Percentiles rank a stretch among this genome's conserved stretches.
Evolutionary conservation across 345 rosid species (phyloP).

Genomic region (Eutrema heterophyllum): DNA sequence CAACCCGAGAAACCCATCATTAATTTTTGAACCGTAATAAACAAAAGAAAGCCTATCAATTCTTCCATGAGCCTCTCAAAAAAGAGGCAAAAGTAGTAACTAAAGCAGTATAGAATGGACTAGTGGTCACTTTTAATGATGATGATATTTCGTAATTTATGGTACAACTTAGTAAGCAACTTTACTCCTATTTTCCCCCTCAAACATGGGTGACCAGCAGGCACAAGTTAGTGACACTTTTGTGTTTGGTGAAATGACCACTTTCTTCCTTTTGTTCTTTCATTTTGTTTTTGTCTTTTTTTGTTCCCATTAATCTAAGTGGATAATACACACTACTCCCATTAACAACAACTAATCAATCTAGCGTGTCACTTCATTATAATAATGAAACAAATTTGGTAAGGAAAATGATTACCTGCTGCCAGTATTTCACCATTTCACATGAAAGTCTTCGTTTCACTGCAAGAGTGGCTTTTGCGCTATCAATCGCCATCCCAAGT

Average conservation of each 20-base stretch:
- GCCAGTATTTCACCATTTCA: slow-evolving; percentile 99
- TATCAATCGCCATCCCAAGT: slow-evolving; percentile 98
- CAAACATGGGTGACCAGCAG: slow-evolving; percentile 21
- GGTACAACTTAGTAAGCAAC: not conserved
- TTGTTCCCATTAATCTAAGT: slow-evolving; percentile 2
- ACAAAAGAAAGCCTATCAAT: not conserved
- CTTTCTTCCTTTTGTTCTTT: not conserved
- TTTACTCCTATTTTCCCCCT: not conserved
- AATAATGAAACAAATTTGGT: not conserved
- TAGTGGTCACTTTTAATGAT: not conserved
- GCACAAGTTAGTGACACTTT: slow-evolving; percentile 23
- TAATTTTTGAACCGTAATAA: not conserved
- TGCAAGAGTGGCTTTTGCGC: slow-evolving; percentile 96
- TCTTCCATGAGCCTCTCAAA: not conserved
- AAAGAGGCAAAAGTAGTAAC: not conserved
- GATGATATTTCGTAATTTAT: not conserved
- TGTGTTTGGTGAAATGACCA: slow-evolving; percentile 14
- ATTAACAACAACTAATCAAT: not conserved
- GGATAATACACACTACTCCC: slow-evolving; percentile 17
- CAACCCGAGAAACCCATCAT: not conserved
- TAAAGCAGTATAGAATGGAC: not conserved
- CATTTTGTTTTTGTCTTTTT: not conserved
- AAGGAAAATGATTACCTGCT: slow-evolving; percentile 61
- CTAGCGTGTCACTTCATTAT: not conserved
- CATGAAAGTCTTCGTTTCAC: slow-evolving; percentile 99